Percentiles rank a stretch among this genome's conserved stretches.
phyloP scores from a whole-genome alignment of 345 rosid genomes.

The Cardamine occulta region DNA sequence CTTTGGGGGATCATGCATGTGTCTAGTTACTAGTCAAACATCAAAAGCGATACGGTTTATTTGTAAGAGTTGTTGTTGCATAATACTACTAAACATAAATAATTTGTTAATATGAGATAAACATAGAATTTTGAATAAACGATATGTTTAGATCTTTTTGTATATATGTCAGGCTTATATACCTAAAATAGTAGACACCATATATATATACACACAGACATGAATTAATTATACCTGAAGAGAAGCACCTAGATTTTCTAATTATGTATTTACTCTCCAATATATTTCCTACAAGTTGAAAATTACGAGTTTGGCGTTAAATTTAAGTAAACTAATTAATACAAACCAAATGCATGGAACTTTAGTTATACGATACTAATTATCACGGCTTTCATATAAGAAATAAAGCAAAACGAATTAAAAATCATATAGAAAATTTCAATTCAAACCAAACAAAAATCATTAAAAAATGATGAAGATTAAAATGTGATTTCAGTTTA shows the following conservation, averaged over 20 bases:
- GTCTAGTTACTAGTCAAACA: conserved; percentile 33
- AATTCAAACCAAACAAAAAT: background rate
- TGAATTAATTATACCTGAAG: conserved; percentile 29
- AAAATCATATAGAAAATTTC: background rate
- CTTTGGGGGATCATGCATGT: background rate
- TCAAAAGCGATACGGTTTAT: background rate
- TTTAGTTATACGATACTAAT: background rate
- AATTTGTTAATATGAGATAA: conserved; percentile 20
- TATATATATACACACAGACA: conserved; percentile 15
- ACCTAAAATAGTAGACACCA: conserved; percentile 27
- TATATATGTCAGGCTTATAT: conserved; percentile 21
- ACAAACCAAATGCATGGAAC: background rate
- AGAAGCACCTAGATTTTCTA: conserved; percentile 10
- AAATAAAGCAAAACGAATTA: background rate
- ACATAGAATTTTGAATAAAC: background rate
- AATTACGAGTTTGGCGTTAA: background rate
- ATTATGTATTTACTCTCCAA: background rate
- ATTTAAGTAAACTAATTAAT: background rate
- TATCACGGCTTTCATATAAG: background rate
- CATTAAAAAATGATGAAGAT: background rate
- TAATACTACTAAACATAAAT: conserved; percentile 21
- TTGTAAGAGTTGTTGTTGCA: background rate
- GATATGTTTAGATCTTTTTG: conserved; percentile 11
- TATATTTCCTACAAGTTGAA: background rate
- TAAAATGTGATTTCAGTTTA: background rate